Percentiles rank a stretch among this genome's conserved stretches.
Conservation (phyloP, 805 yeast species). For the Henningerozyma blattae region DNA sequence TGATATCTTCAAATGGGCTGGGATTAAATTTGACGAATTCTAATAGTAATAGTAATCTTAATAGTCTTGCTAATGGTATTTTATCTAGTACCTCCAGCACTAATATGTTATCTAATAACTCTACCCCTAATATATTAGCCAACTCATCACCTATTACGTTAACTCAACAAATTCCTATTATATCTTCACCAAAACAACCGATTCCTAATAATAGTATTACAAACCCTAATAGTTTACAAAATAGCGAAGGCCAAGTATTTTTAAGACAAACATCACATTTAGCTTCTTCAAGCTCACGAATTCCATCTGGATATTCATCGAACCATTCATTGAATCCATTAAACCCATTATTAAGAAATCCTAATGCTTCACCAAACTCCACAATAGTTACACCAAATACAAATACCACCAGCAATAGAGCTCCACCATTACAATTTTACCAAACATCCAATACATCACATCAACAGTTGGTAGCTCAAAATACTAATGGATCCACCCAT, state of each 20-base stretch:
- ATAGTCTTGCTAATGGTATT: too few relatives aligned
- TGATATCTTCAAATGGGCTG: background rate
- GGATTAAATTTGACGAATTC: background rate
- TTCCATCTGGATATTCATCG: conserved; percentile 25
- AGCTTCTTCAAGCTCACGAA: conserved; percentile 22
- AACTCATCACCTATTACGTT: background rate
- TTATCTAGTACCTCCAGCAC: background rate
- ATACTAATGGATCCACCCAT: conserved; percentile 24
- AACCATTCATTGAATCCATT: conserved; percentile 14
- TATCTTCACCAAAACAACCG: background rate
- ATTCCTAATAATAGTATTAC: background rate
- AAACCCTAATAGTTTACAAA: background rate
- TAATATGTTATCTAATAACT: background rate
- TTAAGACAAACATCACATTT: conserved; percentile 6
- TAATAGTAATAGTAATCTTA: too few relatives aligned
- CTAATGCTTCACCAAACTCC: conserved; percentile 17
- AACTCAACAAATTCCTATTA: background rate
- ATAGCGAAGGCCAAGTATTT: background rate
- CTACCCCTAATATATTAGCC: too few relatives aligned
- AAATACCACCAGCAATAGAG: background rate
- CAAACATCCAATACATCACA: conserved; percentile 5
- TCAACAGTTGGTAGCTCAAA: conserved; percentile 16
- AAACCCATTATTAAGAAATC: conserved; percentile 24
- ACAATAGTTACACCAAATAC: conserved; percentile 5
- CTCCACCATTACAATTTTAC: conserved; percentile 4